Percentiles rank a stretch among this genome's conserved stretches.
phyloP scores from a whole-genome alignment of 2,329 filamentous ascomycete genomes.

The Aaosphaeria pasadenensis region DNA sequence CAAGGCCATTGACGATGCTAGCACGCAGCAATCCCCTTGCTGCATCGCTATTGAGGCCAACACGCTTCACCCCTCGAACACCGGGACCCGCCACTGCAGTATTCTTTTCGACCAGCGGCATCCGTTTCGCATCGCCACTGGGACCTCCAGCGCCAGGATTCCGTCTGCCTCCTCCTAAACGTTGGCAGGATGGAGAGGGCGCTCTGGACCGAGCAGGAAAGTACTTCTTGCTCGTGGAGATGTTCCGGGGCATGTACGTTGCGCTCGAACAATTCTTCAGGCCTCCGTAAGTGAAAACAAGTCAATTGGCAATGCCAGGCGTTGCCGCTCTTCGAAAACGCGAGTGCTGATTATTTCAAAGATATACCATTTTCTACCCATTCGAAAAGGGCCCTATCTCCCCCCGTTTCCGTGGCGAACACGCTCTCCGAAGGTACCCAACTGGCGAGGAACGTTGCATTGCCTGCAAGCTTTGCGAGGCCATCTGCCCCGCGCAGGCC shows the following conservation, averaged over 20 bases:
- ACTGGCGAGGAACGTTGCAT: conserved; percentile 99
- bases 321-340: conserved; percentile 1
- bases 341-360: conserved; percentile 42
- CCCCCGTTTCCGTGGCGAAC: conserved; percentile 95
- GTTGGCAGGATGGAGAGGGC: conserved; percentile 80
- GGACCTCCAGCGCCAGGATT: conserved; percentile 80
- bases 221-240: conserved; percentile 94
- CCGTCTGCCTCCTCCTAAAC: conserved; percentile 67
- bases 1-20: conserved; percentile 48
- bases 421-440: conserved; percentile 92
- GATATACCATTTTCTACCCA: conserved; percentile 97
- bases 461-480: conserved; percentile 99
- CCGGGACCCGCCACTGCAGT: conserved; percentile 48
- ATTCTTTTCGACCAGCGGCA: conserved; percentile 64
- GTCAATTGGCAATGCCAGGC: conserved; percentile 11
- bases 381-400: conserved; percentile 99
- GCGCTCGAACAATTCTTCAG: conserved; percentile 97
- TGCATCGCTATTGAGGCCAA: conserved; percentile 35
- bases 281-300: conserved; percentile 72
- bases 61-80: conserved; percentile 29
- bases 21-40: conserved; percentile 42
- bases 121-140: conserved; percentile 61
- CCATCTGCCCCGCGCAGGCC: conserved; percentile 94
- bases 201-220: conserved; percentile 81
- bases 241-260: conserved; percentile 97